Conservation (phyloP, 2,329 filamentous ascomycete genomes). For the Ophiostoma populinum region DNA sequence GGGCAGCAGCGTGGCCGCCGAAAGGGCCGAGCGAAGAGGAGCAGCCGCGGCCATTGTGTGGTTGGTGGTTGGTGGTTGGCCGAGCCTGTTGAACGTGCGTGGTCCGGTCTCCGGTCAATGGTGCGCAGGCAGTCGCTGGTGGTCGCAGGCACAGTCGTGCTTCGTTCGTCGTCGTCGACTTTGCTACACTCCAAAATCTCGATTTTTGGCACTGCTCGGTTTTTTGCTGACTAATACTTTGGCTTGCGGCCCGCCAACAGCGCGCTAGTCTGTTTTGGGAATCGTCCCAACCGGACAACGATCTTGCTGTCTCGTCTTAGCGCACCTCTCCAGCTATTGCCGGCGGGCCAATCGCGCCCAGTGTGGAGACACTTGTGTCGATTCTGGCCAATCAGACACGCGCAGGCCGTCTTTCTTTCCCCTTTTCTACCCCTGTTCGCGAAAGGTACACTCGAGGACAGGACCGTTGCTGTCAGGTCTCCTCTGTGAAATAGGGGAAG, state of each 20-base stretch:
- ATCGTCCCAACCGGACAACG: conserved; percentile 2
- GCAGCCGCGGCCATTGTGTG: conserved; percentile 5
- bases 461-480: conserved; percentile 3
- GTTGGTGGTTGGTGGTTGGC: background rate
- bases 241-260: too few relatives aligned
- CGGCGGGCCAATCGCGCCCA: conserved; percentile 5
- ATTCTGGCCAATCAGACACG: conserved; percentile 4
- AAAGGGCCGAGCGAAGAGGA: conserved; percentile 8
- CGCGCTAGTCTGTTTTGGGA: conserved; percentile 1
- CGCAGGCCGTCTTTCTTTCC: conserved; percentile 3
- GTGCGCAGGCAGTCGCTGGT: background rate
- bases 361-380: conserved; percentile 3
- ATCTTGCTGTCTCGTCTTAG: conserved; percentile 1
- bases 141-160: background rate
- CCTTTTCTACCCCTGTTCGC: conserved; percentile 10
- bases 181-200: background rate
- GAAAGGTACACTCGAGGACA: conserved; percentile 2
- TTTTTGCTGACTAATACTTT: background rate
- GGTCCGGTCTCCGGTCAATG: background rate
- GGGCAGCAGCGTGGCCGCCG: conserved; percentile 3
- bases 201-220: background rate
- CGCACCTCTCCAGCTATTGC: conserved; percentile 5
- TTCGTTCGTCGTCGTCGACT: background rate
- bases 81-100: background rate
- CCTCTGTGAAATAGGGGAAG: conserved; percentile 8